phyloP scores from a whole-genome alignment of 495 filamentous ascomycete species.

The Aspergillus asperescens region DNA sequence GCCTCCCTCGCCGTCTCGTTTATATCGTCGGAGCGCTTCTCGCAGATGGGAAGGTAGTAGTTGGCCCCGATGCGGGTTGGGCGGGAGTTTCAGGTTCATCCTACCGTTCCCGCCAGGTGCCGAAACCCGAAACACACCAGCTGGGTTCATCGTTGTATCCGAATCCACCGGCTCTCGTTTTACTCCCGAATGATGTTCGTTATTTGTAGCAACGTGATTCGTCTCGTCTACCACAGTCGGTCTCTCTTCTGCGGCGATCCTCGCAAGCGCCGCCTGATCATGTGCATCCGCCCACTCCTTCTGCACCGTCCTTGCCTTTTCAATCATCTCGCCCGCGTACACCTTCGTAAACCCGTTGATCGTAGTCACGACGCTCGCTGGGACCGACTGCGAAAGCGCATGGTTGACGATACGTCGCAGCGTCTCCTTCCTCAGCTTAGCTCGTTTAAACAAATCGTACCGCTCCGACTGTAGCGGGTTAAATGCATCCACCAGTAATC shows the following conservation, averaged over 20 bases:
- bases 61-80: conserved; percentile 58
- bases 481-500: conserved; percentile 65
- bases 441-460: conserved; percentile 67
- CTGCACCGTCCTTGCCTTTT: conserved; percentile 73
- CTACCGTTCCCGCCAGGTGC: not conserved
- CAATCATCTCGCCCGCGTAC: conserved; percentile 77
- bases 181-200: not conserved
- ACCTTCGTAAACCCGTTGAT: conserved; percentile 79
- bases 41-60: conserved; percentile 77
- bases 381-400: conserved; percentile 81
- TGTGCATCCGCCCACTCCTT: conserved; percentile 63
- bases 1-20: conserved; percentile 58
- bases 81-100: conserved; percentile 32
- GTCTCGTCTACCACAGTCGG: conserved; percentile 29
- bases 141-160: not conserved
- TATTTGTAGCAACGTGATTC: conserved; percentile 7
- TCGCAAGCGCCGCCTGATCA: conserved; percentile 33
- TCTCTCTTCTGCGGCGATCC: conserved; percentile 28
- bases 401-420: conserved; percentile 74
- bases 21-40: conserved; percentile 70
- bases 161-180: not conserved
- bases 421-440: conserved; percentile 60
- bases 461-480: conserved; percentile 61
- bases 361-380: conserved; percentile 68
- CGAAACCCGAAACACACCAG: conserved; percentile 3